Evolutionary conservation across 257 asterid genomes (phyloP).

Genomic region (Nicotiana benthamiana): DNA sequence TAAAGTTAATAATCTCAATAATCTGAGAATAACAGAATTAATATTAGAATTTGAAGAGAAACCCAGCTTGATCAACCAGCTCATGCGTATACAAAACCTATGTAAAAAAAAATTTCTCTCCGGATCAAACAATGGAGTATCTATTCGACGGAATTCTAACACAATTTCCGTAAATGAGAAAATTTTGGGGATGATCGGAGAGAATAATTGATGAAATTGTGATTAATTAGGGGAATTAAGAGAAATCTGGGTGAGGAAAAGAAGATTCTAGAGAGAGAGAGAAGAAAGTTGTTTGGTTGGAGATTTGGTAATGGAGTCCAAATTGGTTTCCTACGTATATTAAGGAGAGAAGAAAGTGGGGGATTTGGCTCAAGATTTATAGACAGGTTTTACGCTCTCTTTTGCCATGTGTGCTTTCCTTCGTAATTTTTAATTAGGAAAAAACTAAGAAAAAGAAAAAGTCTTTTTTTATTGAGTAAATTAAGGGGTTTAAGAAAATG

Average conservation of each 20-base stretch:
- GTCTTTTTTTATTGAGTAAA: too few relatives aligned
- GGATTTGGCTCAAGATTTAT: background rate
- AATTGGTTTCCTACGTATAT: background rate
- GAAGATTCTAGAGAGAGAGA: background rate
- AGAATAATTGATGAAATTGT: background rate
- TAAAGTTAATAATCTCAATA: slow-evolving; percentile 23
- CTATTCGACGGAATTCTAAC: background rate
- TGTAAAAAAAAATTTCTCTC: background rate
- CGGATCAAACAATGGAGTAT: background rate
- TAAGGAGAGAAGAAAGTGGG: background rate
- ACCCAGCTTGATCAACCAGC: slow-evolving; percentile 66
- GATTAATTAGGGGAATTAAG: background rate
- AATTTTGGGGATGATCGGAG: background rate
- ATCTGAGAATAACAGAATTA: background rate
- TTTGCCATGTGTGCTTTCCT: background rate
- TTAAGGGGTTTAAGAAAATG: background rate
- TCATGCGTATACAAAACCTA: slow-evolving; percentile 75
- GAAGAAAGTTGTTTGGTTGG: background rate
- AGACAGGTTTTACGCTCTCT: background rate
- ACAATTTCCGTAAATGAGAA: background rate
- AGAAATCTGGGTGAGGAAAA: background rate
- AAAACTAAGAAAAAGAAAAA: background rate
- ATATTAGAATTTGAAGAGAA: slow-evolving; percentile 33
- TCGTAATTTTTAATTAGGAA: background rate
- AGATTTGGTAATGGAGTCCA: background rate